Percentiles rank a stretch among this genome's conserved stretches.
Evolutionary conservation across 192 early-diverging fungal species (phyloP).

Genomic region (Entomortierella lignicola): DNA sequence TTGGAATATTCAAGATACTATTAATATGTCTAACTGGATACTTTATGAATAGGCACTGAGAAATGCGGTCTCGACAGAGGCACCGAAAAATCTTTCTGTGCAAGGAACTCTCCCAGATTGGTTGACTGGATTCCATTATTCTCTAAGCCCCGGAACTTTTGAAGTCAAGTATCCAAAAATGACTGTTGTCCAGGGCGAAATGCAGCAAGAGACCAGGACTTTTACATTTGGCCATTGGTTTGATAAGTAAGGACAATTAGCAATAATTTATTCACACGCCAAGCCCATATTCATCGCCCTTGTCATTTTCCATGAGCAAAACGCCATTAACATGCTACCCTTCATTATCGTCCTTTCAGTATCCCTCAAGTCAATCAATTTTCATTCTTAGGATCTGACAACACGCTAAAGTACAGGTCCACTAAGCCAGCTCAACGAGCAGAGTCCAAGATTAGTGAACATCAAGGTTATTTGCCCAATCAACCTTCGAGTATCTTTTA

Average conservation of each 20-base stretch:
- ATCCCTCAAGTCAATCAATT: constrained; percentile 78
- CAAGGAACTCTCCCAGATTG: constrained; percentile 73
- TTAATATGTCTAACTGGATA: neutral
- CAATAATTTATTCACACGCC: neutral
- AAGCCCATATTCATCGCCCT: too few relatives aligned
- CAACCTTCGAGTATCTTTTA: constrained; percentile 75
- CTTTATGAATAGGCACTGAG: constrained; percentile 59
- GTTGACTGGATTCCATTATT: constrained; percentile 72
- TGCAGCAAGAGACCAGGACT: constrained; percentile 73
- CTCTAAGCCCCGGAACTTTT: constrained; percentile 74
- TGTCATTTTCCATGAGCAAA: neutral
- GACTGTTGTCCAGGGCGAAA: constrained; percentile 64
- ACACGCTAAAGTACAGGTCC: constrained; percentile 69
- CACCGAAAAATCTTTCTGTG: constrained; percentile 59
- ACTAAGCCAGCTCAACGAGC: constrained; percentile 72
- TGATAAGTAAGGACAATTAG: constrained; percentile 63
- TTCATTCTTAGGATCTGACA: constrained; percentile 67
- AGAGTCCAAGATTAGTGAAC: constrained; percentile 71
- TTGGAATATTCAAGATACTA: neutral
- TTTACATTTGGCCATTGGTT: constrained; percentile 79
- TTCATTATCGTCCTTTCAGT: constrained; percentile 29
- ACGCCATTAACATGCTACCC: neutral
- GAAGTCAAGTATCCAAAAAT: constrained; percentile 75
- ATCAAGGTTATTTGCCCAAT: constrained; percentile 75
- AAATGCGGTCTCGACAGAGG: constrained; percentile 62